Evolutionary conservation across 176 grass and related monocot genomes (phyloP), one percentile per base, ranked within the genome.

Genomic region (Rhynchospora tenuis): DNA sequence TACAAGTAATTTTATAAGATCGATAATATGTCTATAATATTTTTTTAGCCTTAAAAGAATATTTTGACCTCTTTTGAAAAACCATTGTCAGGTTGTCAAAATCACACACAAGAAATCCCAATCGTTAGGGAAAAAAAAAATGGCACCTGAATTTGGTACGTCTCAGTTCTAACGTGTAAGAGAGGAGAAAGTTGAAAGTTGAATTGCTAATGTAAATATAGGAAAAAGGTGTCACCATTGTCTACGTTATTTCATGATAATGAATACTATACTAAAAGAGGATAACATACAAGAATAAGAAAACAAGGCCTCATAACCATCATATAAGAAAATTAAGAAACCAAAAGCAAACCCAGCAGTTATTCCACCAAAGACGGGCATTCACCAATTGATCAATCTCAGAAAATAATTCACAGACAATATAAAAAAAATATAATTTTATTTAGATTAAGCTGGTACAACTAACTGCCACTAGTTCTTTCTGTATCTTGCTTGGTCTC

Each of bases 391-490:
- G 55, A 64, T 64, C 61, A 29, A 64, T 26, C 6, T 12, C 7
- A 64, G 4, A 29, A 12, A 27, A 9, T 1, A 3, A 29, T 12
- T 64, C 24, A 10, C 11, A 29, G 10, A 38, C 4, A 26, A 74
- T 24, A 51, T 48, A 43, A 19, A 51, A 54, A 76, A 14, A 2
- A 76, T n/a, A n/a, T n/a, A n/a, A n/a, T 26, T 54, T 29, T 54
- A 75, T 27, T 52, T 16, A 17, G 54, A 54, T 28, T 27, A 54
- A 75, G 47, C 42, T 62, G 42, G 60, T 67, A 52, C 8, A 52
- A 82, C 59, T 82, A 82, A 82, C 43, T 82, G 80, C 80, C 46
- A 48, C 16, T 52, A 45, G 12, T 8, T 7, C 55, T 86, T 47
- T 15, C 78, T 16, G 9, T 74, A 72, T 60, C 29, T 48, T 73